A percentile compares a stretch with the other conserved stretches of the same genome.
phyloP scores from a whole-genome alignment of 2,329 filamentous ascomycete genomes.

The Thielaviopsis euricoi region DNA sequence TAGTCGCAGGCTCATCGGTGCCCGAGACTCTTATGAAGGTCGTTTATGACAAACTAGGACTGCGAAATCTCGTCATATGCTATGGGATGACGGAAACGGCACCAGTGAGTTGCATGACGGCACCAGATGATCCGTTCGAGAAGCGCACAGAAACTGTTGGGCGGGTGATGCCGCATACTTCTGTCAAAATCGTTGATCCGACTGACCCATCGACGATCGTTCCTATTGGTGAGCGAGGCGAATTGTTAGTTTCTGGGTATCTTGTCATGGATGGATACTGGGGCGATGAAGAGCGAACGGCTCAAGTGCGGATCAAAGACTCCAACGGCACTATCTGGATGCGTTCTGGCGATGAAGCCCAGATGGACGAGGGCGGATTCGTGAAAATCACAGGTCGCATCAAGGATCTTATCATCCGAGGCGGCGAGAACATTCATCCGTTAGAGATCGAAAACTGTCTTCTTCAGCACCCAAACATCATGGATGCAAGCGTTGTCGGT shows the following conservation, averaged over 20 bases:
- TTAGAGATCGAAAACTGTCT: slow-evolving; percentile 84
- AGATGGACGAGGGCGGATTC: slow-evolving; percentile 70
- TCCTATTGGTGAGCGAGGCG: slow-evolving; percentile 51
- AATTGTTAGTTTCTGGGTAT: slow-evolving; percentile 72
- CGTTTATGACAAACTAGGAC: slow-evolving; percentile 56
- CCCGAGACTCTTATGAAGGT: slow-evolving; percentile 66
- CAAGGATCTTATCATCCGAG: slow-evolving; percentile 90
- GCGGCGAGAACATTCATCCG: slow-evolving; percentile 91
- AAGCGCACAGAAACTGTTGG: slow-evolving; percentile 66
- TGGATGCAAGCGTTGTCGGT: slow-evolving; percentile 70
- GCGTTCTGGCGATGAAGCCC: slow-evolving; percentile 81
- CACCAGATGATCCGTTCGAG: slow-evolving; percentile 54
- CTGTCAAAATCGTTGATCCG: slow-evolving; percentile 58
- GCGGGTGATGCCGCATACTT: slow-evolving; percentile 66
- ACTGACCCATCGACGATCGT: slow-evolving; percentile 41
- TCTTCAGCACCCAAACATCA: slow-evolving; percentile 51
- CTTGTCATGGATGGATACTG: slow-evolving; percentile 85
- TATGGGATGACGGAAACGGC: slow-evolving; percentile 93
- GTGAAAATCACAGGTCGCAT: slow-evolving; percentile 79
- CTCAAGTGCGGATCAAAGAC: slow-evolving; percentile 41
- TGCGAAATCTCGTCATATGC: slow-evolving; percentile 76
- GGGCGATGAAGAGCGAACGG: slow-evolving; percentile 52
- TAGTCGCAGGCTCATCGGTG: slow-evolving; percentile 75
- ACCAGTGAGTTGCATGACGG: slow-evolving; percentile 67
- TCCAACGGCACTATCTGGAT: slow-evolving; percentile 51